Evolutionary conservation across 805 yeast species (phyloP).

Genomic region (Kregervanrija delftensis): DNA sequence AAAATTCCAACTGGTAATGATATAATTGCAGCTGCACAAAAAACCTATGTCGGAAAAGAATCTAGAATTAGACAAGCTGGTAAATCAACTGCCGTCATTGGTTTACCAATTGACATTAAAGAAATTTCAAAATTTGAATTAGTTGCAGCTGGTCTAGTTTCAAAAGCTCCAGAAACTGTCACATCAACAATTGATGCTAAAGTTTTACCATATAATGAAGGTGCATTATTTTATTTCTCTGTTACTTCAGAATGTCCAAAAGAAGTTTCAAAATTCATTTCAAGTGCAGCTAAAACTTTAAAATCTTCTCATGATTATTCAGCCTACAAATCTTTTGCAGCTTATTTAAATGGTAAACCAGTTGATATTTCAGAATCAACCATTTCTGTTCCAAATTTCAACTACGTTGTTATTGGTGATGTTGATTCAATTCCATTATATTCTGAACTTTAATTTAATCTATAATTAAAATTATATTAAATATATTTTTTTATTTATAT

Average conservation of each 20-base stretch:
- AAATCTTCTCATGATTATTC: slow-evolving; percentile 25
- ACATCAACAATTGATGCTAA: slow-evolving; percentile 45
- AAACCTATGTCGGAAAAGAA: slow-evolving; percentile 57
- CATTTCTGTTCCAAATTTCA: slow-evolving; percentile 46
- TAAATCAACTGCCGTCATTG: slow-evolving; percentile 68
- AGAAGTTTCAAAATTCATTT: slow-evolving; percentile 54
- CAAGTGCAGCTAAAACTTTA: slow-evolving; percentile 48
- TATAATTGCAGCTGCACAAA: slow-evolving; percentile 28
- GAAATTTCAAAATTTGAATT: slow-evolving; percentile 28
- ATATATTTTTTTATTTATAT: too few relatives aligned
- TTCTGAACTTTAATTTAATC: slow-evolving; percentile 63
- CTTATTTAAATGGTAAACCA: slow-evolving; percentile 34
- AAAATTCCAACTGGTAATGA: slow-evolving; percentile 57
- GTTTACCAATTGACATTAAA: slow-evolving; percentile 60
- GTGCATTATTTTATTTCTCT: slow-evolving; percentile 70
- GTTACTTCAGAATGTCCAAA: slow-evolving; percentile 55
- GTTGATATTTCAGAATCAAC: slow-evolving; percentile 30
- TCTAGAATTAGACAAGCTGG: slow-evolving; percentile 60
- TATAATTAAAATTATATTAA: background rate
- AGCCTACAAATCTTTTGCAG: slow-evolving; percentile 46
- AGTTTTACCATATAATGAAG: slow-evolving; percentile 64
- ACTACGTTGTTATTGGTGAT: slow-evolving; percentile 87
- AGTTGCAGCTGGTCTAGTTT: slow-evolving; percentile 61
- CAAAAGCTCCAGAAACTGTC: slow-evolving; percentile 41
- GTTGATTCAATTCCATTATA: slow-evolving; percentile 79